A percentile compares a stretch with the other conserved stretches of the same genome.
Evolutionary conservation across 1,284 basidiomycete genomes (phyloP).

Genomic region (Papiliotrema terrestris): DNA sequence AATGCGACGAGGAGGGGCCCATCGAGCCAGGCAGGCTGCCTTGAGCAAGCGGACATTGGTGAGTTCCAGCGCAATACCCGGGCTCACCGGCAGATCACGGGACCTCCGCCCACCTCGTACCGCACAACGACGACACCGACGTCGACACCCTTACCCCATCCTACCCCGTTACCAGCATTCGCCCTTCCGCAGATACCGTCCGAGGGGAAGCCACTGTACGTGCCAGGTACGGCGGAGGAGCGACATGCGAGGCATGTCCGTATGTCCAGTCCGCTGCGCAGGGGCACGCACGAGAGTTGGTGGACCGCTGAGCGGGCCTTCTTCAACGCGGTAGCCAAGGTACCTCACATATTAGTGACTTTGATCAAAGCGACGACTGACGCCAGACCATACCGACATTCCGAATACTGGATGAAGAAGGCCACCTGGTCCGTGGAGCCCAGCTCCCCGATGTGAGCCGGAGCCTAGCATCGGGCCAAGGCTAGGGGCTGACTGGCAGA

Average conservation of each 20-base stretch:
- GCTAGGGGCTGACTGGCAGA: conserved; percentile 50
- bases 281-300: conserved; percentile 47
- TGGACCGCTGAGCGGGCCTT: conserved; percentile 43
- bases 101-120: conserved; percentile 37
- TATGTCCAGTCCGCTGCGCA: conserved; percentile 40
- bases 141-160: conserved; percentile 37
- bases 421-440: conserved; percentile 66
- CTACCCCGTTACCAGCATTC: conserved; percentile 27
- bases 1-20: too few relatives aligned
- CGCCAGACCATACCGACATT: conserved; percentile 65
- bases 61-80: too few relatives aligned
- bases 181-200: conserved; percentile 14
- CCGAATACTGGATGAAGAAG: conserved; percentile 72
- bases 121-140: conserved; percentile 26
- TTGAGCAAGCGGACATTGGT: too few relatives aligned
- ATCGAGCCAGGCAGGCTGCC: too few relatives aligned
- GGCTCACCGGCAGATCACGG: conserved; percentile 35
- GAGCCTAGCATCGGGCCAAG: not conserved
- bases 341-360: conserved; percentile 7
- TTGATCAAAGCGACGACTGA: not conserved
- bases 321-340: conserved; percentile 48
- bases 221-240: conserved; percentile 35
- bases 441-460: conserved; percentile 63
- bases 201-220: conserved; percentile 34
- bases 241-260: conserved; percentile 27